These are phyloP conservation scores for Eutypella sp. DNA, from an alignment of 2,329 filamentous ascomycete genomes.

Conservation along the genomic window DNA sequence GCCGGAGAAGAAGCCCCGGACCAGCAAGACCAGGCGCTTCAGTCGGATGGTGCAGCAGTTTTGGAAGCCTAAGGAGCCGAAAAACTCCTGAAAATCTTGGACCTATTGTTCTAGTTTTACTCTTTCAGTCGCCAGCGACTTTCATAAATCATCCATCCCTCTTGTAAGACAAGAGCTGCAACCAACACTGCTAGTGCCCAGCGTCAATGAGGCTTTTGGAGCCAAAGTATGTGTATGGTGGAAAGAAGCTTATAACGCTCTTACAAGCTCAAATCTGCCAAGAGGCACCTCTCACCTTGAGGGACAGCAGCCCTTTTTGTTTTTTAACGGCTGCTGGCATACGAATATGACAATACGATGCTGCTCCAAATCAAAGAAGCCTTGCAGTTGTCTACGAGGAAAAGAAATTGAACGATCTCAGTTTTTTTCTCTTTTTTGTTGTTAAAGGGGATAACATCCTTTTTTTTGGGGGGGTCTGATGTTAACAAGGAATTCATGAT, in stretches of 20 bases:
- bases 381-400: neutral
- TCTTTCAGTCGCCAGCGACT: constrained; percentile 1
- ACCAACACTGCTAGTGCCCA: neutral
- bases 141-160: neutral
- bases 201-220: neutral
- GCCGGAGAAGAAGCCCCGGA: constrained; percentile 51
- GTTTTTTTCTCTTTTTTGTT: neutral
- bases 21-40: constrained; percentile 63
- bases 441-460: neutral
- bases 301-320: neutral
- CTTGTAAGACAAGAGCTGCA: constrained; percentile 1
- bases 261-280: neutral
- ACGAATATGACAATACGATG: neutral
- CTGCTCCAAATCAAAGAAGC: neutral
- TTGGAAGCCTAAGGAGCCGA: constrained; percentile 59
- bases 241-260: neutral
- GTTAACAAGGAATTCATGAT: neutral
- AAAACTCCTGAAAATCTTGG: constrained; percentile 13
- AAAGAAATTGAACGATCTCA: neutral
- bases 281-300: neutral
- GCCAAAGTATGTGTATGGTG: neutral
- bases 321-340: neutral
- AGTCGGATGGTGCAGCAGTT: constrained; percentile 76
- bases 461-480: too few species aligned
- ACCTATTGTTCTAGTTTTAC: constrained; percentile 5